Evolutionary conservation across 2,329 filamentous ascomycete species (phyloP).

Genomic region (Trichoderma sp.): DNA sequence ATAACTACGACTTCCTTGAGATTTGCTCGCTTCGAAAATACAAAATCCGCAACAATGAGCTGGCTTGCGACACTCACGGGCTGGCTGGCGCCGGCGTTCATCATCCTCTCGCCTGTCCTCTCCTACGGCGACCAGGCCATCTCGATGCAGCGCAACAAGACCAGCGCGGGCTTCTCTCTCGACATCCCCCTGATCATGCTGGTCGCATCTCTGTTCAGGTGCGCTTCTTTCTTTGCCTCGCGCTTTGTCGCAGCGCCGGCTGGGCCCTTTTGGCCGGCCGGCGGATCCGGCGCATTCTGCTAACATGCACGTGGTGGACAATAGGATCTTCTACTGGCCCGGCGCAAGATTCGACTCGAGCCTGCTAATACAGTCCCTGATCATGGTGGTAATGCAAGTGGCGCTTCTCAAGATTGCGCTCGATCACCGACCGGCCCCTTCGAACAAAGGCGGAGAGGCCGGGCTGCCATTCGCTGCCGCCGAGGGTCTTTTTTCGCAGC

Average conservation of each 20-base stretch:
- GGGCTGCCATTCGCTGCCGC: conserved; percentile 63
- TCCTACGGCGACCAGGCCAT: conserved; percentile 69
- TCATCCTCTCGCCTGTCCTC: conserved; percentile 65
- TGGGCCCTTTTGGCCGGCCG: background rate
- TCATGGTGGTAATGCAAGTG: conserved; percentile 67
- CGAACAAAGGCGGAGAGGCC: conserved; percentile 63
- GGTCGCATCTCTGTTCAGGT: conserved; percentile 68
- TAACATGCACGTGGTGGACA: conserved; percentile 30
- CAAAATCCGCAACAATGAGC: conserved; percentile 36
- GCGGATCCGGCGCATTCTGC: conserved; percentile 12
- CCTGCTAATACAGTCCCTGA: conserved; percentile 65
- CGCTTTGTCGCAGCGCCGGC: background rate
- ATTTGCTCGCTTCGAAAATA: background rate
- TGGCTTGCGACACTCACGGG: conserved; percentile 56
- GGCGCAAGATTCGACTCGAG: conserved; percentile 67
- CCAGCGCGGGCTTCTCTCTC: conserved; percentile 70
- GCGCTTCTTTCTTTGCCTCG: conserved; percentile 30
- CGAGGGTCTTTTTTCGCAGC: conserved; percentile 47
- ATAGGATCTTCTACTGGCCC: conserved; percentile 71
- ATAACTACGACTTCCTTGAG: background rate
- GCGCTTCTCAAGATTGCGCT: conserved; percentile 69
- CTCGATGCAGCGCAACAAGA: conserved; percentile 66
- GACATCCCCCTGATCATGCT: conserved; percentile 76
- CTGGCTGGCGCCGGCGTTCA: conserved; percentile 64
- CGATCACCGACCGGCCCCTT: conserved; percentile 65